Percentiles rank a stretch among this genome's conserved stretches.
Evolutionary conservation across 2,329 filamentous ascomycete genomes (phyloP).

Genomic region (Xylariaceae sp.): DNA sequence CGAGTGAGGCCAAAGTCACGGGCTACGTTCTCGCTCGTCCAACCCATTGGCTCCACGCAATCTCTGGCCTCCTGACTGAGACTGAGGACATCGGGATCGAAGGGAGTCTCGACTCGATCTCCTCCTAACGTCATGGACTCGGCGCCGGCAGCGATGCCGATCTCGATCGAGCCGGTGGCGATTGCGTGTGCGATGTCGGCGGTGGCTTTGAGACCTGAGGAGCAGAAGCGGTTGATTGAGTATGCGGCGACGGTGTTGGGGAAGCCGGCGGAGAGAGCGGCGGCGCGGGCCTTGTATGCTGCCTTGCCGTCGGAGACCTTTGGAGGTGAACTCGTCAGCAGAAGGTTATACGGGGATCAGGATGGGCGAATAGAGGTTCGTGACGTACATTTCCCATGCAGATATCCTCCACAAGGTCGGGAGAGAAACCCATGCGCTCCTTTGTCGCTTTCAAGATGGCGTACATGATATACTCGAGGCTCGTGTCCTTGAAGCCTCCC

Average conservation of each 20-base stretch:
- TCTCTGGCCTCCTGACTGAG: slow-evolving; percentile 74
- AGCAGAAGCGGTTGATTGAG: slow-evolving; percentile 93
- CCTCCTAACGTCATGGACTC: slow-evolving; percentile 80
- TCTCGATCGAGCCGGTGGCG: slow-evolving; percentile 70
- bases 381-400: slow-evolving; percentile 78
- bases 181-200: slow-evolving; percentile 95
- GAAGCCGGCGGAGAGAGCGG: slow-evolving; percentile 85
- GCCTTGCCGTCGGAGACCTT: slow-evolving; percentile 81
- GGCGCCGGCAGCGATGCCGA: slow-evolving; percentile 83
- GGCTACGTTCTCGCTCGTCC: slow-evolving; percentile 94
- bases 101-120: slow-evolving; percentile 66
- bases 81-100: slow-evolving; percentile 70
- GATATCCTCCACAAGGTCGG: slow-evolving; percentile 80
- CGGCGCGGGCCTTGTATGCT: slow-evolving; percentile 86
- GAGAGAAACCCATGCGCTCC: slow-evolving; percentile 71
- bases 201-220: slow-evolving; percentile 89
- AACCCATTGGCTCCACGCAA: slow-evolving; percentile 94
- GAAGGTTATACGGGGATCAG: background rate
- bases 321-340: slow-evolving; percentile 3
- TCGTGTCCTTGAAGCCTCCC: slow-evolving; percentile 93
- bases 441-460: slow-evolving; percentile 74
- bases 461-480: slow-evolving; percentile 81
- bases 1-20: slow-evolving; percentile 82
- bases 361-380: background rate
- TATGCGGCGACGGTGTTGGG: slow-evolving; percentile 82